phyloP scores from a whole-genome alignment of 2,329 filamentous ascomycete species.

The Ophiocordyceps camponoti-floridani region DNA sequence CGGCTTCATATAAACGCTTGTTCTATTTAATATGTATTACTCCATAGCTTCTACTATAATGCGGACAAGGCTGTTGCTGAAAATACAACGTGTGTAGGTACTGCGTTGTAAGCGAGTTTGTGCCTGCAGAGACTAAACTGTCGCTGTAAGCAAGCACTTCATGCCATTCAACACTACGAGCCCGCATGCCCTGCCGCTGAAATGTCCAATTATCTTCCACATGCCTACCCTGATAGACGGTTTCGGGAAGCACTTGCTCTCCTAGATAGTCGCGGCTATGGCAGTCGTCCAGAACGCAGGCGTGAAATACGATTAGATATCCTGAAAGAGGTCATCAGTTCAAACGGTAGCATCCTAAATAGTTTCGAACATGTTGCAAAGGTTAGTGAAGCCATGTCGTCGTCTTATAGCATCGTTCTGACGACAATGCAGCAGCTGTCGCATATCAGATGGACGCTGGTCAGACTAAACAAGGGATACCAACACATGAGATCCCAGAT shows the following conservation, averaged over 20 bases:
- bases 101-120: too few species aligned
- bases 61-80: too few species aligned
- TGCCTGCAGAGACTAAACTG: too few species aligned
- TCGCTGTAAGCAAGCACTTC: too few species aligned
- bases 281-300: slow-evolving; percentile 62
- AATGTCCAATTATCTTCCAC: too few species aligned
- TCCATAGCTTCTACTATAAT: too few species aligned
- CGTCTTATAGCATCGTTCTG: background rate
- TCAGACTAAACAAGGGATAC: slow-evolving; percentile 62
- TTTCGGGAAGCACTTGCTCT: slow-evolving; percentile 71
- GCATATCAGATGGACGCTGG: slow-evolving; percentile 63
- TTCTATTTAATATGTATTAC: too few species aligned
- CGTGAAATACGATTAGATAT: slow-evolving; percentile 66
- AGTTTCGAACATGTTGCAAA: slow-evolving; percentile 38
- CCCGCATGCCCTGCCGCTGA: too few species aligned
- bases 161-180: too few species aligned
- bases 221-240: slow-evolving; percentile 77
- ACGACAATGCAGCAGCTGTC: slow-evolving; percentile 48
- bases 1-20: too few species aligned
- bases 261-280: slow-evolving; percentile 51
- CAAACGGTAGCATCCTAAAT: slow-evolving; percentile 73
- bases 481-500: slow-evolving; percentile 67
- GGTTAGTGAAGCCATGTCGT: background rate
- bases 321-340: slow-evolving; percentile 82
- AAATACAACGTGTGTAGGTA: too few species aligned